These are phyloP conservation scores for Colletotrichum navitas DNA, from an alignment of 2,329 filamentous ascomycete genomes.

Conservation along the genomic window DNA sequence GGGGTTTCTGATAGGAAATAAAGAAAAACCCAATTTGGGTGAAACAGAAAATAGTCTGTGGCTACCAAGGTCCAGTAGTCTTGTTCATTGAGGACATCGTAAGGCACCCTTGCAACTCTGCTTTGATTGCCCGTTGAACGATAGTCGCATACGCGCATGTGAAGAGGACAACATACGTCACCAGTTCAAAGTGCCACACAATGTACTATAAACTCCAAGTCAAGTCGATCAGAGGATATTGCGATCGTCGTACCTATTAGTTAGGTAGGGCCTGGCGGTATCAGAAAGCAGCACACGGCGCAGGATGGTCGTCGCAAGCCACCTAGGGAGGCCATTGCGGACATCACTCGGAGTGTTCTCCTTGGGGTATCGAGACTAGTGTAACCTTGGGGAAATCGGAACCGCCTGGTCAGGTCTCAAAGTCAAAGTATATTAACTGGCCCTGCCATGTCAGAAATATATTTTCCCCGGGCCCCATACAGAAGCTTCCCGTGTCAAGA, in stretches of 20 bases:
- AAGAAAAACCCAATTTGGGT: background rate
- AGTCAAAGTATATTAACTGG: slow-evolving; percentile 12
- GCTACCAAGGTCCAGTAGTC: slow-evolving; percentile 1
- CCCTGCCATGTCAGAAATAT: slow-evolving; percentile 32
- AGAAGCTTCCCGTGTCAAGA: slow-evolving; percentile 26
- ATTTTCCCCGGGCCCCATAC: slow-evolving; percentile 25
- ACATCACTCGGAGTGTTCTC: background rate
- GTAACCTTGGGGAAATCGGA: slow-evolving; percentile 26
- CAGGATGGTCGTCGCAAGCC: slow-evolving; percentile 5
- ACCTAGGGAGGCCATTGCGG: background rate
- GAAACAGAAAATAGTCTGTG: background rate
- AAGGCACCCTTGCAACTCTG: background rate
- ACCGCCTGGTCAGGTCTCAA: slow-evolving; percentile 1
- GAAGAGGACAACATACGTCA: slow-evolving; percentile 34
- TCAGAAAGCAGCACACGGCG: background rate
- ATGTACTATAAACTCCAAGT: slow-evolving; percentile 25
- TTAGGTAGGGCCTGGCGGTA: slow-evolving; percentile 10
- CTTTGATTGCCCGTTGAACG: slow-evolving; percentile 13
- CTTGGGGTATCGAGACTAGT: slow-evolving; percentile 1
- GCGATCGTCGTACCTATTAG: slow-evolving; percentile 23
- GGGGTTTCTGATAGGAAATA: background rate
- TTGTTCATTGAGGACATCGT: slow-evolving; percentile 2
- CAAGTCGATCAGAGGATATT: slow-evolving; percentile 19
- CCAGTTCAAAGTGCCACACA: slow-evolving; percentile 29
- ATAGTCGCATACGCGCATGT: slow-evolving; percentile 33